Evolutionary conservation across 148 eudicot genomes (phyloP), one percentile per base, ranked within the genome.

Genomic region (Spergularia marina): DNA sequence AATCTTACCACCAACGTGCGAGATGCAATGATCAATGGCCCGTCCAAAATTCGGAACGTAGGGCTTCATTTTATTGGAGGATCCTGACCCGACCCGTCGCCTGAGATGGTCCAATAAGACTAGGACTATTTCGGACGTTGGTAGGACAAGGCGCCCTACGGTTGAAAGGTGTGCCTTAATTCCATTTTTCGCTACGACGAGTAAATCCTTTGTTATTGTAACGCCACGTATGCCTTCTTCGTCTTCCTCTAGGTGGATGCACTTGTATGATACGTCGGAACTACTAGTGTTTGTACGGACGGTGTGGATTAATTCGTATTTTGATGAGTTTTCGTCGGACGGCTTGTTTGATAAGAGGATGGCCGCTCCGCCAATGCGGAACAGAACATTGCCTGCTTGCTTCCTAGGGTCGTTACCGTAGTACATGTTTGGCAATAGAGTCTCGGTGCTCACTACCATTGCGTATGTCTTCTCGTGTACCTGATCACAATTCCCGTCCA

Each of bases 321-420:
- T 86, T 2, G 85, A 80, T 2, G 70, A n/a, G 30, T 11, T 49
- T 6, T 21, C 56, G 53, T 76, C 83, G 4, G 74, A 21, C 6
- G 74, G 53, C 0, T 77, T 74, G 56, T 84, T 84, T 0, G 87
- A 82, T 23, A 84, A 74, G 61, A 84, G 81, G 61, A 84, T 60
- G 6, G 87, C 85, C 1, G 83, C 76, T 6, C 85, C 87, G 8
- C 85, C 87, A 4, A 82, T 74, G 10, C 85, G 83, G 40, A 84
- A 77, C 4, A 79, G 36, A 12, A 11, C 81, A 82, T 61, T 13
- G 52, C 14, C 12, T 73, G 44, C 67, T 68, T 76, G 10, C 6
- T 57, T 2, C 36, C 36, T 30, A 30, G 66, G 40, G 21, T 76
- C 74, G n/a, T 69, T 68, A 12, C 79, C 79, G 18, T 2, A 16